phyloP scores from a whole-genome alignment of 768 basidiomycete genomes.

The Leccinum obscurum region DNA sequence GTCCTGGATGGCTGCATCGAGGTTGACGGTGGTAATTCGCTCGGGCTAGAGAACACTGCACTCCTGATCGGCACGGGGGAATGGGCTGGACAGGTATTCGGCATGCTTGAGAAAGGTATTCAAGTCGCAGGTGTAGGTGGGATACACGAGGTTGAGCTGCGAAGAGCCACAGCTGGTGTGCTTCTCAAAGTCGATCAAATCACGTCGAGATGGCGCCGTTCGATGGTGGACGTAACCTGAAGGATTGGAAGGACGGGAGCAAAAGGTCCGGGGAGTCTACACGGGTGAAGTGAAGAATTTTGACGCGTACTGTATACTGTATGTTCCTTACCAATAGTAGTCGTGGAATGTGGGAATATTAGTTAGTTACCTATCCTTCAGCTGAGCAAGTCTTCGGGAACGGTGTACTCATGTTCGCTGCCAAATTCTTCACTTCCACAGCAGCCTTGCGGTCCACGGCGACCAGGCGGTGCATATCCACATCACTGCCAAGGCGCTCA shows the following conservation, averaged over 20 bases:
- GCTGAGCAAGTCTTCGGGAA: neutral
- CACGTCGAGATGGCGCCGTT: conserved; percentile 63
- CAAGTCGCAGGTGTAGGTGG: conserved; percentile 67
- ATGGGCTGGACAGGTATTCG: conserved; percentile 76
- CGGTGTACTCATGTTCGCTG: conserved; percentile 23
- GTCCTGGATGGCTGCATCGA: conserved; percentile 74
- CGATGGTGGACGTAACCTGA: conserved; percentile 50
- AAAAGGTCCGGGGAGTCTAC: neutral
- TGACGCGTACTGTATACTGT: no score
- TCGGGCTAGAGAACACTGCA: conserved; percentile 74
- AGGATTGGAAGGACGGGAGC: neutral
- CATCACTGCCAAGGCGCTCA: conserved; percentile 53
- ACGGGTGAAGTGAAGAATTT: no score
- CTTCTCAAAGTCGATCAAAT: conserved; percentile 78
- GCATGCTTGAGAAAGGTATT: conserved; percentile 61
- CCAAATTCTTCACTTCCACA: conserved; percentile 14
- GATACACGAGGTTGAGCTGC: conserved; percentile 56
- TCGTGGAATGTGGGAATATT: neutral
- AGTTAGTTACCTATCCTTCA: neutral
- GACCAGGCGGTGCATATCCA: conserved; percentile 34
- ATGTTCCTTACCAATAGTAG: neutral
- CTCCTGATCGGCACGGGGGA: conserved; percentile 72
- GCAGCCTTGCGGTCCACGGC: conserved; percentile 19
- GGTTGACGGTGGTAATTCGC: conserved; percentile 70
- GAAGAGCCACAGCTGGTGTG: conserved; percentile 75